Base-by-base conservation (phyloP, 139 green algal genomes). In the Zygnema cylindricum region DNA sequence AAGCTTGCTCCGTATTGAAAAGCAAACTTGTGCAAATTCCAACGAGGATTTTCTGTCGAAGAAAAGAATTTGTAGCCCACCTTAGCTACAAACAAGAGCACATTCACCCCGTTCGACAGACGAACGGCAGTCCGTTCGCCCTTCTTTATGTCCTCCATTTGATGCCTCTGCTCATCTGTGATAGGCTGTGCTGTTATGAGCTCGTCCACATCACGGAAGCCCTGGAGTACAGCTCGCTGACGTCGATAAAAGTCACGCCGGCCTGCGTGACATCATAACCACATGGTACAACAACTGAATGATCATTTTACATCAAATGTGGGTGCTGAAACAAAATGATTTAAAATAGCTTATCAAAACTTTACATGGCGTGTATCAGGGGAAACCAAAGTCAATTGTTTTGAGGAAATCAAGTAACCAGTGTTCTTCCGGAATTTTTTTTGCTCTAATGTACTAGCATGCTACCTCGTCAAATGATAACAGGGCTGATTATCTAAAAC, bases 71-170 rank as follows among this genome's bases (percentile, higher is more conserved):
- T 11, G 3, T 11, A 43, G 77, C 3, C 2, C 1, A 93, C 36
- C 38, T 94, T 94, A 55, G 93, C 63, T 49, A 76, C 77, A 38
- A 95, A 84, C 40, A 95, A 86, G 42, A 95, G 0, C 30, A 93
- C 76, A 69, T 93, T 94, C 40, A 40, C 41, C 55, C 39, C 49
- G 55, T 93, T 89, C 55, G 84, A 89, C 0, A 90, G 41, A 0
- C 30, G 25, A 23, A 93, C 57, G 22, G 84, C 82, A 30, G 76
- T 83, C 39, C 21, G 30, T 69, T 86, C 79, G 79, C 38, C 41
- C 32, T 69, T 57, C 79, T 79, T 43, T n/a, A n/a, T 39, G 32
- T 25, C 22, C 43, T n/a, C 42, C 79, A 40, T 35, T 23, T 30
- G 32, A 2, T 30, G 23, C 39, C 36, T 32, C 36, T 86, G 54